Percentiles rank a stretch among this genome's conserved stretches.
phyloP scores from a whole-genome alignment of 352 stramenopile species.

The Phytophthora rubi region DNA sequence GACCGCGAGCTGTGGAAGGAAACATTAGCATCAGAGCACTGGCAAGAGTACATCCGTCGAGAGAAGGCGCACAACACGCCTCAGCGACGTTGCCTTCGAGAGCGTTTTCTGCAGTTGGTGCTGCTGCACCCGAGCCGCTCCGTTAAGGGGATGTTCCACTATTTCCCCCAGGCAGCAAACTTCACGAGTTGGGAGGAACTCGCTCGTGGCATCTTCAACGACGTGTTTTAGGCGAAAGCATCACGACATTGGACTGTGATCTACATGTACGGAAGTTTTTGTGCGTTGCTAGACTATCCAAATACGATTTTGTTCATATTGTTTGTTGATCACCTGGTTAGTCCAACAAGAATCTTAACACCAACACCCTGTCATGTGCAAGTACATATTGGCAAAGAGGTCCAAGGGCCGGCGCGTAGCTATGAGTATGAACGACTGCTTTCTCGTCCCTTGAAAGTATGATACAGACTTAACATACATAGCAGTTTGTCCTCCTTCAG shows the following conservation, averaged over 20 bases:
- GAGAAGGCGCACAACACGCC: slow-evolving; percentile 33
- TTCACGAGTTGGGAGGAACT: slow-evolving; percentile 67
- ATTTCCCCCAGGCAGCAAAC: slow-evolving; percentile 54
- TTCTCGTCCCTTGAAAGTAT: neutral
- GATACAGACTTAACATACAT: neutral
- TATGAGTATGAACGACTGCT: slow-evolving; percentile 17
- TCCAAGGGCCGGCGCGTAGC: slow-evolving; percentile 2
- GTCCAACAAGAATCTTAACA: neutral
- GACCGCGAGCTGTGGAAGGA: slow-evolving; percentile 66
- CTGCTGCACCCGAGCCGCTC: slow-evolving; percentile 82
- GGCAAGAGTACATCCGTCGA: slow-evolving; percentile 69
- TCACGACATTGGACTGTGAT: neutral
- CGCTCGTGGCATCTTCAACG: slow-evolving; percentile 64
- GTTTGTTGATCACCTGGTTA: neutral
- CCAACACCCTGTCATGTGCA: too few relatives aligned
- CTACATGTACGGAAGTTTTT: neutral
- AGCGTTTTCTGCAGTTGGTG: slow-evolving; percentile 79
- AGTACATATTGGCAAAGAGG: neutral
- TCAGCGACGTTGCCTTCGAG: slow-evolving; percentile 44
- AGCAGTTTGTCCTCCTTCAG: slow-evolving; percentile 19
- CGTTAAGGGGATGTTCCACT: slow-evolving; percentile 73
- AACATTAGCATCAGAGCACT: slow-evolving; percentile 69
- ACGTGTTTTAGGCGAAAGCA: slow-evolving; percentile 49
- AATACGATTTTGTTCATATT: slow-evolving; percentile 18
- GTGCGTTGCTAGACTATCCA: slow-evolving; percentile 8